Evolutionary conservation across 495 filamentous ascomycete genomes (phyloP).

Genomic region (Hypoxylon fuscum): DNA sequence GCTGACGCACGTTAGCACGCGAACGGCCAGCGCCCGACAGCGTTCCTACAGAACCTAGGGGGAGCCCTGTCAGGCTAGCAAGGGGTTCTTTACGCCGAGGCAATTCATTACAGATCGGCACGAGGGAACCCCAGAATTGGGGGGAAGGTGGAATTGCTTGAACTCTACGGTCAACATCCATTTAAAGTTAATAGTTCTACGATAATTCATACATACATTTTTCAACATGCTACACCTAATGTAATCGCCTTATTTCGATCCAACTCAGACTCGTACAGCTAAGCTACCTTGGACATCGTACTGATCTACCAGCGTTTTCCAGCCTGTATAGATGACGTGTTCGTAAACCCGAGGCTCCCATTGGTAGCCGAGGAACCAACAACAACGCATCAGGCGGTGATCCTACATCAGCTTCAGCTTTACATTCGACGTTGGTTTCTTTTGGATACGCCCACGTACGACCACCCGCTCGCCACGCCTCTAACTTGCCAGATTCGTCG

Average conservation of each 20-base stretch:
- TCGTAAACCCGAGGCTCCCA: slow-evolving; percentile 21
- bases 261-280: slow-evolving; percentile 8
- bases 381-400: slow-evolving; percentile 31
- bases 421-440: slow-evolving; percentile 16
- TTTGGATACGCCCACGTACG: slow-evolving; percentile 21
- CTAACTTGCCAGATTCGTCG: slow-evolving; percentile 14
- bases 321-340: slow-evolving; percentile 38
- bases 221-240: no score
- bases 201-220: slow-evolving; percentile 1
- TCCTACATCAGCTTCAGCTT: slow-evolving; percentile 18
- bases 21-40: slow-evolving; percentile 19
- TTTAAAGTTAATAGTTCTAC: slow-evolving; percentile 18
- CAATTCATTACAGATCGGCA: slow-evolving; percentile 31
- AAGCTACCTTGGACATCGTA: slow-evolving; percentile 1
- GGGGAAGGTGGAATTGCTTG: neutral
- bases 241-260: slow-evolving; percentile 9
- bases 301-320: slow-evolving; percentile 11
- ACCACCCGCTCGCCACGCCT: slow-evolving; percentile 31
- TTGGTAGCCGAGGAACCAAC: slow-evolving; percentile 33
- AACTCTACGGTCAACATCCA: slow-evolving; percentile 2
- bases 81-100: slow-evolving; percentile 31
- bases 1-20: slow-evolving; percentile 24
- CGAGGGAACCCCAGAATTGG: slow-evolving; percentile 6
- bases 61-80: neutral
- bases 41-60: slow-evolving; percentile 5